A percentile compares a stretch with the other conserved stretches of the same genome.
Evolutionary conservation across 2,329 filamentous ascomycete species (phyloP).

Genomic region (Stachybotrys chartarum): DNA sequence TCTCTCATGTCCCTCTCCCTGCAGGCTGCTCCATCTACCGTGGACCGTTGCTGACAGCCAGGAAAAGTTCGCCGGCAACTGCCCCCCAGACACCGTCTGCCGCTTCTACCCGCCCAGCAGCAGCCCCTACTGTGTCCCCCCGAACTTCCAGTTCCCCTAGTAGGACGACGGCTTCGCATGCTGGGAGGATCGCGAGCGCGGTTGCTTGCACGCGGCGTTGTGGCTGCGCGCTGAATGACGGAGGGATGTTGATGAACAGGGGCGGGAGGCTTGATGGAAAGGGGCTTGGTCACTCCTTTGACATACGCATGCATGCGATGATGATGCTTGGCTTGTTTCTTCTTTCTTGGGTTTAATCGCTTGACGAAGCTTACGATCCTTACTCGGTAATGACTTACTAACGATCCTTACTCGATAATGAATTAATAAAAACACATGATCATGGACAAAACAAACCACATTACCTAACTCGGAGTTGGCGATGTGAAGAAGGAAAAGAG

Average conservation of each 20-base stretch:
- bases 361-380: background rate
- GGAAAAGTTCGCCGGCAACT: conserved; percentile 22
- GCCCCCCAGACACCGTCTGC: conserved; percentile 27
- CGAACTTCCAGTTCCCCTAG: conserved; percentile 20
- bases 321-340: background rate
- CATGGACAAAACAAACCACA: background rate
- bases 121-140: conserved; percentile 31
- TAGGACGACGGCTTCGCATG: background rate
- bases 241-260: background rate
- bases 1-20: too few species aligned
- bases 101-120: conserved; percentile 24
- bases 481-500: background rate
- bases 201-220: too few species aligned
- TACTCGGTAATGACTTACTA: background rate
- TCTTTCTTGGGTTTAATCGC: conserved; percentile 5
- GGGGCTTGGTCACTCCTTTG: background rate
- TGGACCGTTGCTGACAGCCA: background rate
- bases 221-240: too few species aligned
- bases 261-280: background rate
- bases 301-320: background rate
- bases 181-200: background rate
- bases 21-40: background rate
- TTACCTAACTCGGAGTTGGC: too few species aligned
- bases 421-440: background rate
- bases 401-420: too few species aligned